Evolutionary conservation across 805 yeast genomes (phyloP), one percentile per base, ranked within the genome.

Genomic region (Candida pini): DNA sequence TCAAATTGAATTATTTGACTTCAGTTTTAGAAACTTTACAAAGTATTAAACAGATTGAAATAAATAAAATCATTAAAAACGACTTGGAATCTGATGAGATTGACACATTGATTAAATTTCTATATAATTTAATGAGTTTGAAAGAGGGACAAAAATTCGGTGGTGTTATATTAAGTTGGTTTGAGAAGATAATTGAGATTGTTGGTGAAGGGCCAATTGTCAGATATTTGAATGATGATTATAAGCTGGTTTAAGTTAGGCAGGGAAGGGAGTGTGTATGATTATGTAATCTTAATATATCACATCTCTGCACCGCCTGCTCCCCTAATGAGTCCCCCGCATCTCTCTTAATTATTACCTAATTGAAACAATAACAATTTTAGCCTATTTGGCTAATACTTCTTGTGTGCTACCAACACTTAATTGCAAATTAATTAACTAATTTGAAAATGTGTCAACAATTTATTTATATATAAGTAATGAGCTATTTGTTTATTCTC

Each of bases 171-270:
- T 73, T 92, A 48, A 76, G 81, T 21, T 92, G 98, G 98, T 86
- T 81, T 55, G 97, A 90, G 48, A 88, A 87, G 62, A 75, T 90
- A 14, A 79, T 86, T 24, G 94, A 82, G 41, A 64, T 74, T 15
- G 76, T 89, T 12, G 97, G 97, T 14, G 79, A 82, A 54, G 96
- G 95, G 9, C 84, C 95, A 28, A 80, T 92, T 47, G 84, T 84
- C 33, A 77, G 96, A 48, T 88, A 78, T 59, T 69, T 88, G 60
- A 75, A 87, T 28, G 97, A 90, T 62, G 76, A 48, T 17, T 41
- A 46, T 10, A 49, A 38, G 28, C 30, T 48, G 41, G 23, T 28
- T 26, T 41, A 10, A 9, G 23, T 13, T 19, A 20, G 18, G 34
- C n/a, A n/a, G n/a, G n/a, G n/a, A n/a, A n/a, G n/a, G n/a, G n/a